Percentiles rank a stretch among this genome's conserved stretches.
These are phyloP conservation scores for Ganoderma resinaceum DNA, from an alignment of 1,284 basidiomycete genomes.

Conservation along the genomic window DNA sequence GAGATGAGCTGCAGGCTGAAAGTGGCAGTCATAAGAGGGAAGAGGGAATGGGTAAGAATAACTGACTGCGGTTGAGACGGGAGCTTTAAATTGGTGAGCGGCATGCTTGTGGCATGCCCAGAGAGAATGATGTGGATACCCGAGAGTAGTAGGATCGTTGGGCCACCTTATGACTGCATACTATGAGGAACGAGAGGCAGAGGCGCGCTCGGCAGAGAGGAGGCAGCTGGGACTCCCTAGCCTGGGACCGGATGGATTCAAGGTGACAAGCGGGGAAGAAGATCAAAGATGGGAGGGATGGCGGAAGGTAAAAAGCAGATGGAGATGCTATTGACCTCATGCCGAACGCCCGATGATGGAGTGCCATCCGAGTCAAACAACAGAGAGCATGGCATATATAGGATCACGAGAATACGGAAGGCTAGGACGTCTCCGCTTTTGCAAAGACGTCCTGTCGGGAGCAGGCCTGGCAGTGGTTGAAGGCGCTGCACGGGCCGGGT, in stretches of 20 bases:
- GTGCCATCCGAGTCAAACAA: background rate
- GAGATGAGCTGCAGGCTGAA: background rate
- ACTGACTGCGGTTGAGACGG: conserved; percentile 1
- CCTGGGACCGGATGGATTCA: background rate
- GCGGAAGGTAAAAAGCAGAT: background rate
- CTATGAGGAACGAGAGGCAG: background rate
- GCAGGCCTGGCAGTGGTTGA: no score
- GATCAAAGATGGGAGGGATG: background rate
- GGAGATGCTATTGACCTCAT: background rate
- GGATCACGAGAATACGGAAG: background rate
- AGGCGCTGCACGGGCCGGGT: background rate
- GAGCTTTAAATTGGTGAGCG: background rate
- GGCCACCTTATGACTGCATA: background rate
- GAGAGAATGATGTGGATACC: background rate
- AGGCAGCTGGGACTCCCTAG: no score
- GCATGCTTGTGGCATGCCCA: background rate
- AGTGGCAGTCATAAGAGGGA: background rate
- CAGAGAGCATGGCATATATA: background rate
- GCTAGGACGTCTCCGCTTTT: background rate
- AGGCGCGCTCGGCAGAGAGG: background rate
- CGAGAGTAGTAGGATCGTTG: background rate
- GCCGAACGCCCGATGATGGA: background rate
- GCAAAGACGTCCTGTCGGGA: background rate
- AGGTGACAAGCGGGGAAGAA: background rate
- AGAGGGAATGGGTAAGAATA: background rate